Evolutionary conservation across 202 grass and related monocot species (phyloP), one percentile per base, ranked within the genome.

Genomic region (Panicum hallii): DNA sequence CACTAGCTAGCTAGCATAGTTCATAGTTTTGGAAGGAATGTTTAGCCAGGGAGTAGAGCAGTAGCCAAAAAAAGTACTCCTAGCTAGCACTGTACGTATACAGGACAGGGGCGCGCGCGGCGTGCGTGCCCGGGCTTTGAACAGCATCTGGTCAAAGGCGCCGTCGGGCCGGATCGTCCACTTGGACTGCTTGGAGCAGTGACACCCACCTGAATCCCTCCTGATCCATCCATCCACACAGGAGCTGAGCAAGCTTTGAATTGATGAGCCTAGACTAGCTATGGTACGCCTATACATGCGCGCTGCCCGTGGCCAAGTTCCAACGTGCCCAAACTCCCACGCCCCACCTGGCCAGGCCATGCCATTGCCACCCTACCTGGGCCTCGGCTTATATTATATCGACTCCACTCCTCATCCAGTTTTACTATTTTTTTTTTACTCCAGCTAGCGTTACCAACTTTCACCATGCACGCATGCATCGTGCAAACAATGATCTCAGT

Each of bases 261-360:
- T 82, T 56, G 76, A 80, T 75, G 70, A 80, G 61, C 8, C 10
- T 13, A 80, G 61, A 2, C 10, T 13, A 7, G 74, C 87, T 88
- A 75, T 52, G 81, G 67, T 80, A 43, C 75, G 32, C 75, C 67
- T 68, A 87, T 77, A 58, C 47, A 68, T 56, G 45, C 50, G 11
- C 3, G 48, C 48, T 55, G 19, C 57, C 54, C 49, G 3, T 80
- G 83, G 28, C 43, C 92, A 86, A 92, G 92, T 92, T 90, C 92
- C 92, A 86, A 92, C 87, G 81, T 67, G 55, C 78, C 83, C 92
- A 86, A 92, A 92, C 61, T 88, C 87, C 87, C 81, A 94, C 72
- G 87, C 54, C 58, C 50, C 84, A 86, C 83, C 79, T 82, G 82
- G 38, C 60, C 81, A 60, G 45, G 86, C 72, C 77, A 80, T 7